Conservation (phyloP, 2,329 filamentous ascomycete genomes). For the Didymella keratinophila region DNA sequence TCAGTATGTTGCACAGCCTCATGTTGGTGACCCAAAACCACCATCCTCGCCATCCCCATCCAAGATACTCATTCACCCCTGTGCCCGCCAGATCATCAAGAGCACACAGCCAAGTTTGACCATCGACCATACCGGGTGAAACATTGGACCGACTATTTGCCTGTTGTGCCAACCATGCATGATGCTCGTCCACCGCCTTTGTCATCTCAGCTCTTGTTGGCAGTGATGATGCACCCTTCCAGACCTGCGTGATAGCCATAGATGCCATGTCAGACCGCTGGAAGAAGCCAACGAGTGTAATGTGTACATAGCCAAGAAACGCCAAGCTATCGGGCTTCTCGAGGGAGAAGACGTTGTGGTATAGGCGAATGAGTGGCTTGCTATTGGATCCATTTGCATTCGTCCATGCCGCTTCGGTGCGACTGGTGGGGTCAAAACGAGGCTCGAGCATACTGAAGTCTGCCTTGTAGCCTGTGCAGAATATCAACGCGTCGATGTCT, state of each 20-base stretch:
- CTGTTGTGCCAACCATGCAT: conserved; percentile 38
- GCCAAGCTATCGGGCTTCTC: conserved; percentile 56
- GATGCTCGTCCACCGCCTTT: conserved; percentile 21
- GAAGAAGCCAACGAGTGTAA: conserved; percentile 46
- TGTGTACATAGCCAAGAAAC: conserved; percentile 50
- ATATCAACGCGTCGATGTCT: conserved; percentile 49
- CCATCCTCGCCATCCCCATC: conserved; percentile 54
- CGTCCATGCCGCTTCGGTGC: conserved; percentile 22
- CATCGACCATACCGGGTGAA: conserved; percentile 28
- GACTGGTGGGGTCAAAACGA: conserved; percentile 32
- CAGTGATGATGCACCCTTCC: conserved; percentile 51
- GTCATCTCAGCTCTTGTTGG: conserved; percentile 49
- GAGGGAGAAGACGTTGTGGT: conserved; percentile 57
- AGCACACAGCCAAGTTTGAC: conserved; percentile 49
- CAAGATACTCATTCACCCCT: conserved; percentile 52
- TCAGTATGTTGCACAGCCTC: conserved; percentile 50
- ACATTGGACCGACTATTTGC: conserved; percentile 48
- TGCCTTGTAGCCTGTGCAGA: conserved; percentile 47
- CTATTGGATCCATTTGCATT: conserved; percentile 34
- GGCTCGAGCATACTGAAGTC: conserved; percentile 39
- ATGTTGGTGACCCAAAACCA: conserved; percentile 54
- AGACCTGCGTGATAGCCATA: conserved; percentile 58
- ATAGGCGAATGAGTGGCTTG: conserved; percentile 50
- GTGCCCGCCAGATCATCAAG: conserved; percentile 56
- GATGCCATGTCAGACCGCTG: conserved; percentile 51